Conservation (phyloP, 805 yeast species). For the Kuraishia ogatae region DNA sequence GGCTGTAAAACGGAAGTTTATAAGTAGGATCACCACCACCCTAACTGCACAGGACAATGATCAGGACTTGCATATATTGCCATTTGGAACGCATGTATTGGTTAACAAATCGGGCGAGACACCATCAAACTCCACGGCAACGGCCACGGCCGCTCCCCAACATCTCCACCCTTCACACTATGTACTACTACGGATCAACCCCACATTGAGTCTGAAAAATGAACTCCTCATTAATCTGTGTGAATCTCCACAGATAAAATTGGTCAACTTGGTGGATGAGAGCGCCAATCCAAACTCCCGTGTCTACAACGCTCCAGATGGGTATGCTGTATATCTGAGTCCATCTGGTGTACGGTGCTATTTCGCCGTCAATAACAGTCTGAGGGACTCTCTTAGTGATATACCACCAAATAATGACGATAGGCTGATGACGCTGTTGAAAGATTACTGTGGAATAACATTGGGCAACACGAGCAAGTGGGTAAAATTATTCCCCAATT, state of each 20-base stretch:
- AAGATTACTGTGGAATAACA: constrained; percentile 23
- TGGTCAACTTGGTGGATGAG: background rate
- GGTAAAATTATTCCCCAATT: constrained; percentile 62
- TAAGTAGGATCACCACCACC: constrained; percentile 12
- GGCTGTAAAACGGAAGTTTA: constrained; percentile 33
- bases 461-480: constrained; percentile 26
- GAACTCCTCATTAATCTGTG: constrained; percentile 29
- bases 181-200: constrained; percentile 34
- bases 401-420: constrained; percentile 33
- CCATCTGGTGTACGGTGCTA: constrained; percentile 50
- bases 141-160: background rate
- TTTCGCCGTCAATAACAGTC: constrained; percentile 23
- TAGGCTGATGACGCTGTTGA: constrained; percentile 25
- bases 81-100: constrained; percentile 41
- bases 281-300: background rate
- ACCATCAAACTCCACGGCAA: background rate
- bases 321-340: constrained; percentile 36
- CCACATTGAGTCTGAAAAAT: constrained; percentile 37
- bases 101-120: background rate
- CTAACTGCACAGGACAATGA: background rate
- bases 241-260: background rate
- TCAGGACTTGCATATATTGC: constrained; percentile 24
- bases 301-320: constrained; percentile 14
- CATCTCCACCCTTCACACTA: constrained; percentile 6
- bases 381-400: constrained; percentile 25